Percentiles rank a stretch among this genome's conserved stretches.
These are phyloP conservation scores for Phellopilus nigrolimitatus DNA, from an alignment of 1,284 basidiomycete genomes.

Conservation along the genomic window DNA sequence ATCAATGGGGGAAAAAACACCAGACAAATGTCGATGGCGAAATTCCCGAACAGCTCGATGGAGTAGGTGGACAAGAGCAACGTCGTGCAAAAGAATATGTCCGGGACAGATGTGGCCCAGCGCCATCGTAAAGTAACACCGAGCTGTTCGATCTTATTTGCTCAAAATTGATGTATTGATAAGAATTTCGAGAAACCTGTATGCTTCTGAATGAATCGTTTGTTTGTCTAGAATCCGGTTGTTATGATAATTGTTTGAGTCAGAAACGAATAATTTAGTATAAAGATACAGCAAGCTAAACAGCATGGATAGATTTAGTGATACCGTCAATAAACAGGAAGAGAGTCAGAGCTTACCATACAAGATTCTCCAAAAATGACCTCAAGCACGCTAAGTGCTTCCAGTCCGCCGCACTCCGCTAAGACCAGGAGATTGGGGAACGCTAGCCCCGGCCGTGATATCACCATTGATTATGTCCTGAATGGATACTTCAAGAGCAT, in stretches of 20 bases:
- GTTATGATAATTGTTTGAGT: too few relatives aligned
- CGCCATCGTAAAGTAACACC: constrained; percentile 31
- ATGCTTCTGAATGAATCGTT: too few relatives aligned
- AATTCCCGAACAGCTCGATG: constrained; percentile 79
- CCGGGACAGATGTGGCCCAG: constrained; percentile 59
- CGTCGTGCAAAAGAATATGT: constrained; percentile 73
- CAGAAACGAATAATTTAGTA: neutral
- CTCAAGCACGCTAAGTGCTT: constrained; percentile 4
- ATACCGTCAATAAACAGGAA: too few relatives aligned
- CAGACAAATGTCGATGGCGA: constrained; percentile 80
- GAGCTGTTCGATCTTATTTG: neutral
- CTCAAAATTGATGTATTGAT: neutral
- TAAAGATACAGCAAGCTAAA: neutral
- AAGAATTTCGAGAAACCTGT: too few relatives aligned
- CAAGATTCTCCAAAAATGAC: neutral
- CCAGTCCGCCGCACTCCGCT: constrained; percentile 15
- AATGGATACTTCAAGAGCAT: constrained; percentile 73
- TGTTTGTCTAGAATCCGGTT: too few relatives aligned
- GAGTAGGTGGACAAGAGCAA: constrained; percentile 86
- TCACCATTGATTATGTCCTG: constrained; percentile 81
- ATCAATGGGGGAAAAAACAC: constrained; percentile 15
- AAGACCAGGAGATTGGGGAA: constrained; percentile 50
- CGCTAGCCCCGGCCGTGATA: constrained; percentile 30
- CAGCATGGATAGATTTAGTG: too few relatives aligned
- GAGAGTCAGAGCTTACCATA: too few relatives aligned